These are phyloP conservation scores for Hypsizygus marmoreus DNA, from an alignment of 768 basidiomycete genomes.

Conservation along the genomic window DNA sequence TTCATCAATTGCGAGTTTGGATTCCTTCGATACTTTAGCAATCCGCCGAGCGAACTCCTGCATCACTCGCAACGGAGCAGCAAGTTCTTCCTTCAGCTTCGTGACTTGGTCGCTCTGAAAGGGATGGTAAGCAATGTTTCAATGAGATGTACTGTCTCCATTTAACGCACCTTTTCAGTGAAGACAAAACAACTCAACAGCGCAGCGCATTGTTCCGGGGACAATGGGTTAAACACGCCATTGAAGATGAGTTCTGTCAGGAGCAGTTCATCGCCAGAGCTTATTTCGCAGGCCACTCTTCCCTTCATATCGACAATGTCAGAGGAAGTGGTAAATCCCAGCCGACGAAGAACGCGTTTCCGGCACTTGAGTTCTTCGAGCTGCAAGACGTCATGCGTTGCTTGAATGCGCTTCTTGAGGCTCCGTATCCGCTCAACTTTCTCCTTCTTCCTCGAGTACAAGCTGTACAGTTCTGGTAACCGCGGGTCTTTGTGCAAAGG, in stretches of 20 bases:
- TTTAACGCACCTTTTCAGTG: conserved; percentile 83
- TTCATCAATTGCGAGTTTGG: conserved; percentile 85
- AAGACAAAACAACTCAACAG: conserved; percentile 98
- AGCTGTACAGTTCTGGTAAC: conserved; percentile 78
- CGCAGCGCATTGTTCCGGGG: conserved; percentile 91
- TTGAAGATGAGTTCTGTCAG: conserved; percentile 98
- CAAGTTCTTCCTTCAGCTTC: conserved; percentile 91
- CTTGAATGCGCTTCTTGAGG: conserved; percentile 83
- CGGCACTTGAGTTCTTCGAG: conserved; percentile 95
- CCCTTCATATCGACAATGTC: conserved; percentile 99
- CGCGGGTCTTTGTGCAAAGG: conserved; percentile 78
- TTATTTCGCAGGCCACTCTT: conserved; percentile 97
- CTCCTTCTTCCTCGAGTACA: conserved; percentile 77
- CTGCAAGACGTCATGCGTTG: conserved; percentile 91
- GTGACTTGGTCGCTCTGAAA: conserved; percentile 80
- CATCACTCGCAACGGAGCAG: conserved; percentile 89
- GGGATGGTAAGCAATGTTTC: not conserved
- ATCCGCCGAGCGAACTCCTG: conserved; percentile 95
- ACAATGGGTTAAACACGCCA: conserved; percentile 88
- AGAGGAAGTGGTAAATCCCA: conserved; percentile 84
- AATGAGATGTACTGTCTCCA: not conserved
- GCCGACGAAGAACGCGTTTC: conserved; percentile 88
- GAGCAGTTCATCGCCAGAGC: conserved; percentile 93
- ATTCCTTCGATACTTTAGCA: conserved; percentile 95
- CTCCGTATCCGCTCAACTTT: conserved; percentile 68